These are phyloP conservation scores for Coemansia sp. DNA, from an alignment of 192 early-diverging fungal species.

Conservation along the genomic window DNA sequence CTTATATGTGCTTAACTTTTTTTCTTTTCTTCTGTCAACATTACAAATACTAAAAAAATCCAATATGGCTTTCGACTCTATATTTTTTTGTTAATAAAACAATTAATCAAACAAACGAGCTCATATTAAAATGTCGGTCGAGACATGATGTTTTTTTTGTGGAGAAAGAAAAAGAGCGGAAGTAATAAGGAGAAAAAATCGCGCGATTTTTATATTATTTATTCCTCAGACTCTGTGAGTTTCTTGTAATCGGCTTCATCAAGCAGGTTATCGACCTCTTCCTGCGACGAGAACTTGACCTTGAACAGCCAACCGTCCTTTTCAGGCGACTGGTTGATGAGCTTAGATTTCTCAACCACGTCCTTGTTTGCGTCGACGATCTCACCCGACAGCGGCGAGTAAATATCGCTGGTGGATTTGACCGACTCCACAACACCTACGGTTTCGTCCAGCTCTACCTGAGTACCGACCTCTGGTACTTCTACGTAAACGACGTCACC, in stretches of 20 bases:
- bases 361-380: slow-evolving; percentile 74
- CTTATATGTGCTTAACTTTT: background rate
- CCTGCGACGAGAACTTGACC: slow-evolving; percentile 72
- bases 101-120: background rate
- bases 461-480: slow-evolving; percentile 68
- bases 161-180: background rate
- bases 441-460: slow-evolving; percentile 58
- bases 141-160: background rate
- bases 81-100: slow-evolving; percentile 4
- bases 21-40: background rate
- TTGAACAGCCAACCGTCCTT: slow-evolving; percentile 88
- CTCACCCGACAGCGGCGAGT: slow-evolving; percentile 80
- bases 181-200: background rate
- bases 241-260: slow-evolving; percentile 68
- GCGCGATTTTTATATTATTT: slow-evolving; percentile 3
- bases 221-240: slow-evolving; percentile 52
- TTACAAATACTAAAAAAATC: background rate
- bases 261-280: slow-evolving; percentile 71
- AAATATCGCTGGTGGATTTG: slow-evolving; percentile 93
- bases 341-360: slow-evolving; percentile 66
- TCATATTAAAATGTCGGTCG: background rate
- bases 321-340: slow-evolving; percentile 79
- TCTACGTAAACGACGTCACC: slow-evolving; percentile 96
- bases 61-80: background rate
- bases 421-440: slow-evolving; percentile 91